A percentile compares a stretch with the other conserved stretches of the same genome.
Evolutionary conservation across 129 eudicot species (phyloP).

Genomic region (Gnaphalium uliginosum): DNA sequence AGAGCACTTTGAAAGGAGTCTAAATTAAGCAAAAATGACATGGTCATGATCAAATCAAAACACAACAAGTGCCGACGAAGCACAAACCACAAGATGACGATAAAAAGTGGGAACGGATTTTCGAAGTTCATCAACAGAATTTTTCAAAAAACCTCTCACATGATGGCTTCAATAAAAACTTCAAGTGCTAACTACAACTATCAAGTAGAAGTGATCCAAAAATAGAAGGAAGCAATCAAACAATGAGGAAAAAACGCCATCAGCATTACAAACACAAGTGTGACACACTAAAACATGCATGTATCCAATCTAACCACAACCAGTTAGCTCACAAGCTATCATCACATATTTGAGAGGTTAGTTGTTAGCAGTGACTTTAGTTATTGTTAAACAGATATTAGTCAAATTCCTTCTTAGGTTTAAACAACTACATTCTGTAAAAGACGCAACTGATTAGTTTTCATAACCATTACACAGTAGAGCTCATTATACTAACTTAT

Average conservation of each 20-base stretch:
- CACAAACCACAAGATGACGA: background rate
- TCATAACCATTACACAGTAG: background rate
- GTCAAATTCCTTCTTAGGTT: background rate
- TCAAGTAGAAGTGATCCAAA: background rate
- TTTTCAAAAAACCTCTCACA: background rate
- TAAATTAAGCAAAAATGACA: background rate
- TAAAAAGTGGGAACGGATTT: no score
- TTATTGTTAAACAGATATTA: background rate
- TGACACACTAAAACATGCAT: no score
- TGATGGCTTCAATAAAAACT: background rate
- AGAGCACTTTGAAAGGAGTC: background rate
- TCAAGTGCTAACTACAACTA: background rate
- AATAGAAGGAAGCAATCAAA: background rate
- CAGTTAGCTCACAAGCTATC: background rate
- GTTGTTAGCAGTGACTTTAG: no score
- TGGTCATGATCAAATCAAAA: background rate
- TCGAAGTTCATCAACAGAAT: background rate
- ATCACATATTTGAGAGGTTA: background rate
- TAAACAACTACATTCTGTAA: no score
- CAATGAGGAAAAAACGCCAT: background rate
- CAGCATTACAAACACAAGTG: no score
- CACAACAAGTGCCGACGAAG: background rate
- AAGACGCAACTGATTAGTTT: background rate
- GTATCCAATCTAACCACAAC: background rate
- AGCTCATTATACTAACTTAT: background rate